These are phyloP conservation scores for Fusarium goolgardi DNA, from an alignment of 2,329 filamentous ascomycete genomes.

Conservation along the genomic window DNA sequence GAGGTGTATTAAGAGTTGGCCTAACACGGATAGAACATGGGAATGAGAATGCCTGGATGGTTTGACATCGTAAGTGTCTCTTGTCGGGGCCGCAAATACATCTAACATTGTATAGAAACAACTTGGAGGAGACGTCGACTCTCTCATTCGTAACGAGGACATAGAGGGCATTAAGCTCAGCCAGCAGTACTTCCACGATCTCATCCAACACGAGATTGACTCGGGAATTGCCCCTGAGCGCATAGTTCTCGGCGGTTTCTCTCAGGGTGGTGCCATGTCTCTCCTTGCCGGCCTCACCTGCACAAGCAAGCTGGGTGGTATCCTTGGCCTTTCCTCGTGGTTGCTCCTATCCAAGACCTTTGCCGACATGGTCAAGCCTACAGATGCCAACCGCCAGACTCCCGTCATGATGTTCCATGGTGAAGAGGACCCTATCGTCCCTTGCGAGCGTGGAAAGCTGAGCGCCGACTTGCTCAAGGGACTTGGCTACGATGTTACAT, in stretches of 20 bases:
- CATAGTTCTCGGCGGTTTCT: slow-evolving; percentile 88
- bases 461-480: slow-evolving; percentile 75
- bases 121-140: slow-evolving; percentile 51
- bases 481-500: slow-evolving; percentile 77
- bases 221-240: slow-evolving; percentile 83
- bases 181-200: slow-evolving; percentile 78
- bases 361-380: slow-evolving; percentile 53
- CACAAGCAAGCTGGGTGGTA: slow-evolving; percentile 80
- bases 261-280: slow-evolving; percentile 88
- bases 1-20: neutral
- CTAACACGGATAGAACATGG: slow-evolving; percentile 45
- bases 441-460: slow-evolving; percentile 72
- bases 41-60: slow-evolving; percentile 80
- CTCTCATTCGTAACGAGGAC: slow-evolving; percentile 63
- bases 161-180: slow-evolving; percentile 79
- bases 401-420: slow-evolving; percentile 93
- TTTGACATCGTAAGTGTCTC: slow-evolving; percentile 76
- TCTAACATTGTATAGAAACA: slow-evolving; percentile 45
- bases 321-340: slow-evolving; percentile 87
- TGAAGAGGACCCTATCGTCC: slow-evolving; percentile 78
- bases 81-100: neutral
- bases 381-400: slow-evolving; percentile 71
- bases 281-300: slow-evolving; percentile 82
- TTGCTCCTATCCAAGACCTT: slow-evolving; percentile 71
- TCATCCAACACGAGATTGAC: slow-evolving; percentile 84